These are phyloP conservation scores for Colletotrichum sp. DNA, from an alignment of 2,329 filamentous ascomycete species.

Conservation along the genomic window DNA sequence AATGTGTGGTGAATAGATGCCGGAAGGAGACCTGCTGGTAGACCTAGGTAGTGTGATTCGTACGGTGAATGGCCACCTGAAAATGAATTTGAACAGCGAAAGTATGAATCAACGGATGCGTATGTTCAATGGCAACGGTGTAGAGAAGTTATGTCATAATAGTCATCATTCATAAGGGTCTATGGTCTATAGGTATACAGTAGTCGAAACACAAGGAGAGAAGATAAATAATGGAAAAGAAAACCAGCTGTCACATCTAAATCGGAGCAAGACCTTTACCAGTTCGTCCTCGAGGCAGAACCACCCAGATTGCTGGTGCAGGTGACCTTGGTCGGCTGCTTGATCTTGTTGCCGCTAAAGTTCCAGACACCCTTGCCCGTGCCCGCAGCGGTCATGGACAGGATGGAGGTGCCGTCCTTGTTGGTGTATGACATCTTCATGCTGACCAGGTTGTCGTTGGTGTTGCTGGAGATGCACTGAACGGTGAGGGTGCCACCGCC, in stretches of 20 bases:
- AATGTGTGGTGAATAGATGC: neutral
- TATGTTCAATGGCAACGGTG: accelerated
- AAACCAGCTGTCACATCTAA: neutral
- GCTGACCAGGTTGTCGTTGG: conserved; percentile 16
- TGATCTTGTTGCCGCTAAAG: conserved; percentile 18
- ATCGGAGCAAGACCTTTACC: neutral
- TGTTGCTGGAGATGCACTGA: conserved; percentile 14
- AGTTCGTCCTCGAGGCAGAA: neutral
- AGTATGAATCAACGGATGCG: accelerated
- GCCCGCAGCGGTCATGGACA: neutral
- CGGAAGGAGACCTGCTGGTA: accelerated
- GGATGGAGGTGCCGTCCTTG: conserved; percentile 18
- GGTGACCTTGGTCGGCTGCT: conserved; percentile 15
- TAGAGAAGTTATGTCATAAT: neutral
- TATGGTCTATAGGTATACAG: neutral
- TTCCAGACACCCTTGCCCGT: conserved; percentile 16
- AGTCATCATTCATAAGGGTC: neutral
- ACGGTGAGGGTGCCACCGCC: conserved; percentile 23
- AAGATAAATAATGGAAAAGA: neutral
- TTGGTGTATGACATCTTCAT: conserved; percentile 28
- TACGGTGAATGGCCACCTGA: too few species aligned
- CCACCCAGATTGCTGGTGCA: conserved; percentile 20
- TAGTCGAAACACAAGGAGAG: neutral
- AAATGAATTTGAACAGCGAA: accelerated
- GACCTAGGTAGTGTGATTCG: accelerated